Evolutionary conservation across 2,329 filamentous ascomycete genomes (phyloP), one percentile per base, ranked within the genome.

Genomic region (Apiospora pterosperma): DNA sequence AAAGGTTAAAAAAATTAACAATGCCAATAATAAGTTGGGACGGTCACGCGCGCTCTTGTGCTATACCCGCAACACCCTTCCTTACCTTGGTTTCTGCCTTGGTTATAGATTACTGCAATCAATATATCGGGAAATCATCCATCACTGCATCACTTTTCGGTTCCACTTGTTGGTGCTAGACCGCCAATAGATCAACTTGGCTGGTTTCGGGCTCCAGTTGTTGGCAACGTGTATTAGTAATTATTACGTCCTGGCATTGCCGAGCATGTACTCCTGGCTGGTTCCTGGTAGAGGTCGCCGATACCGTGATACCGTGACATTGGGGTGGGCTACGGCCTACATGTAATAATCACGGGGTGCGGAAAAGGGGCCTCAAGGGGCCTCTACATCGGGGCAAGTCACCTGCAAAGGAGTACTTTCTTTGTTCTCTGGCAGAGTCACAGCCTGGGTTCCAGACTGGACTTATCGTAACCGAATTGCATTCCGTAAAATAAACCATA

Each of bases 111-210:
- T n/a, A n/a, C n/a, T n/a, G n/a, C 48, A n/a, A 52, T 25, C 44
- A 31, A 34, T 55, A 55, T 55, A 55, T 34, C n/a, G 48, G 6
- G 25, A 11, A 34, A 34, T 34, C 3, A 55, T 55, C 34, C 3
- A 55, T 55, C 34, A 34, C 48, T 34, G 48, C 48, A 55, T 55
- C 19, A 55, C 28, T 28, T n/a, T n/a, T 28, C 28, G 28, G 48
- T 55, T 55, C 48, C 48, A 55, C 48, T 55, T 55, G 48, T n/a
- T 34, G 11, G n/a, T 14, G 16, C 48, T 55, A 42, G 25, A 55
- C 48, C 28, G 48, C 48, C 48, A 55, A 55, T 55, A 55, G 48
- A 55, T n/a, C n/a, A n/a, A n/a, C 48, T 55, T 55, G 48, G 48
- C 48, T 55, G 48, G 48, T 55, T 55, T 55, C 48, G 48, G 19